These are phyloP conservation scores for Ramaria rubella DNA, from an alignment of 768 basidiomycete species.

Conservation along the genomic window DNA sequence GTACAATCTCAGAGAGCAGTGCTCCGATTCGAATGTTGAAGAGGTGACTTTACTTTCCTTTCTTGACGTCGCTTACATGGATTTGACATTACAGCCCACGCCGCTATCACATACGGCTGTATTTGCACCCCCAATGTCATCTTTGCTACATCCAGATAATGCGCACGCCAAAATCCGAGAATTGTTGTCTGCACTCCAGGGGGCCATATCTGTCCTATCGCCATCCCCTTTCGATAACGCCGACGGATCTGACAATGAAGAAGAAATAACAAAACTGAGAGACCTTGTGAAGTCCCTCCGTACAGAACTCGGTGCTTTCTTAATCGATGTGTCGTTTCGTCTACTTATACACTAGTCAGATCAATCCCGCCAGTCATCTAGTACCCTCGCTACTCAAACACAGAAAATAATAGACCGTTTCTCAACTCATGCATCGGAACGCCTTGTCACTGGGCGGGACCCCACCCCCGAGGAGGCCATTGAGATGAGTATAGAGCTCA, in stretches of 20 bases:
- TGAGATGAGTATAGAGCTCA: conserved; percentile 48
- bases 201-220: conserved; percentile 27
- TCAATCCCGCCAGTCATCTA: conserved; percentile 27
- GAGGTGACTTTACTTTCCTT: conserved; percentile 34
- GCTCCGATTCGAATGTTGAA: conserved; percentile 35
- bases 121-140: conserved; percentile 34
- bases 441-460: conserved; percentile 27
- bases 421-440: conserved; percentile 28
- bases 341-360: conserved; percentile 27
- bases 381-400: conserved; percentile 22
- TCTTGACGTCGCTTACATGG: not conserved
- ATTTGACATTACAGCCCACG: conserved; percentile 29
- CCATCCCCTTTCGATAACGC: conserved; percentile 11
- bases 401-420: conserved; percentile 53
- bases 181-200: conserved; percentile 38
- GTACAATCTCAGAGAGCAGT: conserved; percentile 37
- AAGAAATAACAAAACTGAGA: conserved; percentile 46
- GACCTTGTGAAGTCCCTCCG: conserved; percentile 44
- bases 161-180: conserved; percentile 42
- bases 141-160: conserved; percentile 39
- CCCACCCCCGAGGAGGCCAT: conserved; percentile 24
- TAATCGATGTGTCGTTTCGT: not conserved
- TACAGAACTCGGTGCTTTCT: conserved; percentile 49
- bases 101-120: conserved; percentile 41
- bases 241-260: conserved; percentile 25